Evolutionary conservation across 805 yeast genomes (phyloP), one percentile per base, ranked within the genome.

Genomic region (Saturnispora saitoi): DNA sequence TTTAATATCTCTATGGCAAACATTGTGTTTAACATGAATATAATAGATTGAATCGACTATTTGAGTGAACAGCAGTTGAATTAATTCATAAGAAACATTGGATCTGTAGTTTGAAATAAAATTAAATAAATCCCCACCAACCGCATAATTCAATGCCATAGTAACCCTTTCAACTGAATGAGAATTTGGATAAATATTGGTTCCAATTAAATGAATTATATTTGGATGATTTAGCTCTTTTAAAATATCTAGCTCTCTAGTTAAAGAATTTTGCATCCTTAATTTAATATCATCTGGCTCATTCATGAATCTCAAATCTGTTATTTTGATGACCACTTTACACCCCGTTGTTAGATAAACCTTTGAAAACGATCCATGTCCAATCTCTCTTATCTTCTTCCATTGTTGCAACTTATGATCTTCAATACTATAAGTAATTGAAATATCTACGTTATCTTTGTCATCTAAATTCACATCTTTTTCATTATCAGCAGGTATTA

Each of bases 1-100:
- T 67, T 93, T 93, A 56, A 93, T 76, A 60, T 93, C 99, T 51
- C 98, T 78, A 65, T 93, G 99, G 8, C 90, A 86, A 26, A 90
- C 77, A n/a, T 32, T 30, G 51, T 75, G 65, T 48, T 76, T 67
- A 4, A 62, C 58, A 63, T 93, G 99, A 47, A 91, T 67, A 60
- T 84, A 88, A 22, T 72, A 69, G 3, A 89, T 80, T 0, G 95
- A 91, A 10, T 73, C 62, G 3, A 80, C 76, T 2, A 86, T 58
- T 63, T 93, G 96, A 7, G 82, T 75, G 53, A 85, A 83, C 0
- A 89, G 68, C 26, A 86, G 70, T 49, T 78, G 70, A 2, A 85
- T 68, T 8, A 83, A 67, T 39, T 64, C 58, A 56, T 82, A 70
- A 19, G 70, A 60, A 48, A 87, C 50, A 41, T 66, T 55, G 9